A percentile compares a stretch with the other conserved stretches of the same genome.
Conservation (phyloP, 2,329 filamentous ascomycete genomes). For the Ophiostoma novo-ulmi region DNA sequence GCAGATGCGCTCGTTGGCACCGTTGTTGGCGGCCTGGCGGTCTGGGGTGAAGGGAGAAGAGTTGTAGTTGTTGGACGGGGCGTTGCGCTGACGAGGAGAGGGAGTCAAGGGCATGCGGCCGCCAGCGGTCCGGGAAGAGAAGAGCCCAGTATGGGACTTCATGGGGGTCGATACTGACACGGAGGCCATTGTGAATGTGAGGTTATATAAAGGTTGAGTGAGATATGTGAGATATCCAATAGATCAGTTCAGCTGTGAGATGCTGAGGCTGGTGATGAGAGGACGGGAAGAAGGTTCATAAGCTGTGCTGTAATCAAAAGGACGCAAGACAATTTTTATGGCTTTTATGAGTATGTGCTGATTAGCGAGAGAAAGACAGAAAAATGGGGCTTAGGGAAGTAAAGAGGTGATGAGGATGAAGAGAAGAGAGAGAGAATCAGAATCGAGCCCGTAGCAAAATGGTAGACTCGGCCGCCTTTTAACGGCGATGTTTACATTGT, state of each 20-base stretch:
- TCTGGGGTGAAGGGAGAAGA: constrained; percentile 76
- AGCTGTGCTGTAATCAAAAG: constrained; percentile 28
- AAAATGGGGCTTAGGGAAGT: neutral
- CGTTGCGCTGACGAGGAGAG: constrained; percentile 65
- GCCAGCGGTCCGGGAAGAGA: constrained; percentile 87
- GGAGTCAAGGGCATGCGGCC: constrained; percentile 92
- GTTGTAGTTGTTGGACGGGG: constrained; percentile 48
- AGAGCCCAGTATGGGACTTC: constrained; percentile 91
- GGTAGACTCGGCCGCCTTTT: constrained; percentile 25
- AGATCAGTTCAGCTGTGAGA: neutral
- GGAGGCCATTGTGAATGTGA: constrained; percentile 65
- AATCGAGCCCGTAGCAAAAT: neutral
- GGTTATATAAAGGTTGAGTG: constrained; percentile 31
- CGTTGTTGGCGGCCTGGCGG: constrained; percentile 48
- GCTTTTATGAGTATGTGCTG: neutral
- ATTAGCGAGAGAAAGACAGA: neutral
- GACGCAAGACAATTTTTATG: constrained; percentile 12
- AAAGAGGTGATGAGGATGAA: constrained; percentile 27
- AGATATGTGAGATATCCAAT: neutral
- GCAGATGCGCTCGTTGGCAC: constrained; percentile 46
- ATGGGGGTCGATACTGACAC: constrained; percentile 79
- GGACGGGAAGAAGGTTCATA: neutral
- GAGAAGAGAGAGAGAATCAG: constrained; percentile 20
- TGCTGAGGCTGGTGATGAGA: neutral
- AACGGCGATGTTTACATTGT: constrained; percentile 28